Base-by-base conservation (phyloP, 805 yeast genomes). In the Cyberlindnera mycetangii region DNA sequence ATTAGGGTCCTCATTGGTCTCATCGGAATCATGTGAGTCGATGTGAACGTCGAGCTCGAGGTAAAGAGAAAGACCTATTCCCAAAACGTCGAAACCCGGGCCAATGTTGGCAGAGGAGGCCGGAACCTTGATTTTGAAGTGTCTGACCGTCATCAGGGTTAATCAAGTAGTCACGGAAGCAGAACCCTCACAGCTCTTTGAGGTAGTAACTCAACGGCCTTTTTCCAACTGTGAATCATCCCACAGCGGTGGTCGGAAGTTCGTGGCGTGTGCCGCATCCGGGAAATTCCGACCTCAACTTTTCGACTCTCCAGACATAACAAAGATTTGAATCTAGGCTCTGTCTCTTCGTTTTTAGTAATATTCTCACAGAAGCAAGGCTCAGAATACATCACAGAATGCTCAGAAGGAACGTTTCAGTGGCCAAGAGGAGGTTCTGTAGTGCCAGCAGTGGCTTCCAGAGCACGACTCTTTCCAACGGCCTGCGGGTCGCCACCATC, bases 21-120 rank as follows among this genome's bases (percentile, higher is more conserved):
- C 69, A 10, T 61, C 62, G 5, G 75, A 71, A 16, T 57, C 55
- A 31, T 66, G 47, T 7, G 78, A 60, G 61, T 89, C 93, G 33
- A 87, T 70, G 9, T 70, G 65, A 24, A 89, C 96, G 4, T 73
- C 70, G 45, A 93, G 71, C 42, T 83, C 85, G 45, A 93, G 71
- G 59, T 70, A 89, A 39, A 89, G 69, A 50, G 85, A 76, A 52
- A 93, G 74, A 37, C 97, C 97, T 32, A 93, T 83, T 19, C 99
- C 99, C 41, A 93, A 70, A 7, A 93, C 99, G 66, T 93, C 99
- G 61, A 92, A 93, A 1, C 99, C 99, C 9, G 99, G 99, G 8
- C 99, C 99, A 41, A 93, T 92, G 59, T 93, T 93, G 59, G 99
- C 99, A 39, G 96, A 86, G 5, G 98, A 90, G 7, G 98, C 97